These are phyloP conservation scores for Aspergillus saccharolyticus DNA, from an alignment of 495 filamentous ascomycete genomes.

Conservation along the genomic window DNA sequence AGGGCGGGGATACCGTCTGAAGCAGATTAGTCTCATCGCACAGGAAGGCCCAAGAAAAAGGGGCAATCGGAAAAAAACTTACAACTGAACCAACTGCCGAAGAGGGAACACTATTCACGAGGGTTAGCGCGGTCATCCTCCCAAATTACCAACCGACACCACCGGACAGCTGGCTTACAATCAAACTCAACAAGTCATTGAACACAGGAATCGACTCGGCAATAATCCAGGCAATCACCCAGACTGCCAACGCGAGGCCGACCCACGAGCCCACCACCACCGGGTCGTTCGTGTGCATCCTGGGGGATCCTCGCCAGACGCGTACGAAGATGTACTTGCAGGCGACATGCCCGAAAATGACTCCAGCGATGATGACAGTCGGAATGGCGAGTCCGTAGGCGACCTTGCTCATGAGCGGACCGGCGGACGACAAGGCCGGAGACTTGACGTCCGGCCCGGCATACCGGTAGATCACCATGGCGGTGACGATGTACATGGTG, in stretches of 20 bases:
- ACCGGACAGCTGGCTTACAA: slow-evolving; percentile 15
- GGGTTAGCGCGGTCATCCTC: no score
- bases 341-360: slow-evolving; percentile 58
- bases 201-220: slow-evolving; percentile 71
- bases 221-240: slow-evolving; percentile 64
- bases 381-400: slow-evolving; percentile 77
- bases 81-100: slow-evolving; percentile 35
- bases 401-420: slow-evolving; percentile 54
- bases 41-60: no score
- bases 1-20: slow-evolving; percentile 32
- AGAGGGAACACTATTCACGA: slow-evolving; percentile 8
- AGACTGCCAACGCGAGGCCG: slow-evolving; percentile 48
- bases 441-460: slow-evolving; percentile 59
- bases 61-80: neutral
- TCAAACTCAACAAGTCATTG: slow-evolving; percentile 54
- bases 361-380: slow-evolving; percentile 41
- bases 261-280: slow-evolving; percentile 49
- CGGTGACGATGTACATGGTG: slow-evolving; percentile 50
- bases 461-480: slow-evolving; percentile 58
- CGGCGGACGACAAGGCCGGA: slow-evolving; percentile 66
- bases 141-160: no score
- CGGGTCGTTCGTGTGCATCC: slow-evolving; percentile 54
- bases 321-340: slow-evolving; percentile 62
- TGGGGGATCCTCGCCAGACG: slow-evolving; percentile 49
- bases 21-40: neutral